Conservation (phyloP, 1,139 yeast genomes). For the Yamadazyma atmosphaerica region DNA sequence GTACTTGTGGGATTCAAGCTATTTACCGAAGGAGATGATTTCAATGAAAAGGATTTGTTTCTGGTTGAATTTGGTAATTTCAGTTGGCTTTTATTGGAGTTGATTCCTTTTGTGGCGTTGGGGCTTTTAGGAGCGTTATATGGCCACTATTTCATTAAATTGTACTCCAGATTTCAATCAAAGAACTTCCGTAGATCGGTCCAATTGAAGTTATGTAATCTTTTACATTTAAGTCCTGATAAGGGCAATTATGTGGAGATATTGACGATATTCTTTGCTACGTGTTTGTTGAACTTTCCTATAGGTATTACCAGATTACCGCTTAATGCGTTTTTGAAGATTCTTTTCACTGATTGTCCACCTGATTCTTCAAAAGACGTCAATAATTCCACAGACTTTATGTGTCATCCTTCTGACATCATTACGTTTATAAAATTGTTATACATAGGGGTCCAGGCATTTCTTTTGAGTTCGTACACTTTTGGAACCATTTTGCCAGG, state of each 20-base stretch:
- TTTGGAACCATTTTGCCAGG: slow-evolving; percentile 67
- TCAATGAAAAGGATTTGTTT: slow-evolving; percentile 59
- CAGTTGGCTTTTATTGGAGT: slow-evolving; percentile 71
- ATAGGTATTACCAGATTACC: slow-evolving; percentile 56
- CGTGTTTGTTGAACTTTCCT: slow-evolving; percentile 59
- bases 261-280: slow-evolving; percentile 43
- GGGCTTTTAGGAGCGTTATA: slow-evolving; percentile 71
- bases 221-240: slow-evolving; percentile 14
- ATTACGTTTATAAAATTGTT: slow-evolving; percentile 36
- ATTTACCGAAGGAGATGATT: slow-evolving; percentile 56
- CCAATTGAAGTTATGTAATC: slow-evolving; percentile 19
- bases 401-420: slow-evolving; percentile 34
- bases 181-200: slow-evolving; percentile 20
- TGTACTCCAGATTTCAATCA: slow-evolving; percentile 40
- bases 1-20: slow-evolving; percentile 56
- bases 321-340: slow-evolving; percentile 52
- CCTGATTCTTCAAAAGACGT: slow-evolving; percentile 16
- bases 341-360: slow-evolving; percentile 66
- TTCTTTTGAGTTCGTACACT: slow-evolving; percentile 52
- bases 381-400: slow-evolving; percentile 28
- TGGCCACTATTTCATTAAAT: slow-evolving; percentile 54
- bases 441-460: slow-evolving; percentile 53
- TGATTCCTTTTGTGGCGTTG: slow-evolving; percentile 63
- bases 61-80: slow-evolving; percentile 65
- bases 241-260: slow-evolving; percentile 48